Evolutionary conservation across 257 asterid species (phyloP), one percentile per base, ranked within the genome.

Genomic region (Apocynum venetum): DNA sequence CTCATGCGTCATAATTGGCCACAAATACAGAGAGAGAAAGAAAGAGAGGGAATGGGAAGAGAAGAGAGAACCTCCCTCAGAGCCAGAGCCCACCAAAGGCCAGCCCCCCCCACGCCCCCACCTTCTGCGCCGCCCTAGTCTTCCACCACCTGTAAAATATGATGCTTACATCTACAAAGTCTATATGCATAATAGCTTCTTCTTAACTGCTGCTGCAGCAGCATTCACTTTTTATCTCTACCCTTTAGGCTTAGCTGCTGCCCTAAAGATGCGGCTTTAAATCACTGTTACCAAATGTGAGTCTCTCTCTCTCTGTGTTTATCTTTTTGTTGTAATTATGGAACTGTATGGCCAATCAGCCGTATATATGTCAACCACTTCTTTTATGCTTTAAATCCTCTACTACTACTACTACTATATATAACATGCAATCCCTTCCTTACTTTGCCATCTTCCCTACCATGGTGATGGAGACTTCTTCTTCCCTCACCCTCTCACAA

Each of bases 261-360:
- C 74, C 84, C 78, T 72, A 43, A 72, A 68, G 49, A 82, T 20
- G 40, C 76, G 74, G 79, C 86, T 87, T 87, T 81, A 85, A 85
- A 82, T 85, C 88, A 82, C 93, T 88, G 88, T 87, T 78, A 41
- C 6, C 74, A 75, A 80, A 82, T 82, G 87, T 84, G 85, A 56
- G 38, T 70, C 49, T n/a, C 71, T 64, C 77, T 78, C 79, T 82
- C 78, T 36, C 77, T 41, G 35, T 72, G 44, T 15, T 19, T 53
- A 13, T 8, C 14, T 55, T 53, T 72, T 36, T n/a, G 3, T n/a
- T 31, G 60, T 25, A 52, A 52, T 72, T 53, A 19, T 75, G 49
- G 40, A 43, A 19, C 70, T 31, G 43, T 31, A 9, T 31, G 67
- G 67, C 71, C 71, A 40, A 66, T 40, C 20, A 66, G 6, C 47